These are phyloP conservation scores for Hyaloscypha finlandica DNA, from an alignment of 495 filamentous ascomycete species.

Conservation along the genomic window DNA sequence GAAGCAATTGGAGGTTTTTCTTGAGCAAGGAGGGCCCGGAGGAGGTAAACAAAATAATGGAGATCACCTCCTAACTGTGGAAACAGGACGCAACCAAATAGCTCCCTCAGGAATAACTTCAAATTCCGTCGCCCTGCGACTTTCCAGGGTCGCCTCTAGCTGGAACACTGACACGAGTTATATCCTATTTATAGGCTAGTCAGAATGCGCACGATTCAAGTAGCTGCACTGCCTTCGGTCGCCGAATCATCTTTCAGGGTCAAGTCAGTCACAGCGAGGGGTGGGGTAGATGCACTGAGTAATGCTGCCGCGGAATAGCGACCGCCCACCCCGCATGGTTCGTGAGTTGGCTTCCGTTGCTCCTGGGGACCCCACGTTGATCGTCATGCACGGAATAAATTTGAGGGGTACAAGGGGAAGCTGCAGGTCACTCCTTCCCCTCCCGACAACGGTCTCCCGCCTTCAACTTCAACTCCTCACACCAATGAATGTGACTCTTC, in stretches of 20 bases:
- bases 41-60: too few relatives aligned
- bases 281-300: neutral
- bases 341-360: neutral
- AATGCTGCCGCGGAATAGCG: neutral
- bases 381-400: neutral
- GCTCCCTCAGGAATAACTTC: too few relatives aligned
- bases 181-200: neutral
- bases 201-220: neutral
- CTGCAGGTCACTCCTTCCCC: neutral
- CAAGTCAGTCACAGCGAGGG: too few relatives aligned
- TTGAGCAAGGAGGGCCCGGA: too few relatives aligned
- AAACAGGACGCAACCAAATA: too few relatives aligned
- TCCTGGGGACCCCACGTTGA: neutral
- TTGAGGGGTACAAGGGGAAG: neutral
- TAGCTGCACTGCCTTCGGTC: neutral
- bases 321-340: neutral
- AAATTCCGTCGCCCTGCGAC: too few relatives aligned
- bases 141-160: too few relatives aligned
- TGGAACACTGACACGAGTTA: neutral
- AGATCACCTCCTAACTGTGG: too few relatives aligned
- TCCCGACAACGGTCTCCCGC: neutral
- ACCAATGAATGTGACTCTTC: neutral
- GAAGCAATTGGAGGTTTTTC: too few relatives aligned
- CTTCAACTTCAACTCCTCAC: too few relatives aligned
- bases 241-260: neutral